Evolutionary conservation across 495 filamentous ascomycete species (phyloP), one percentile per base, ranked within the genome.

Genomic region (Lichenothelia convexa): DNA sequence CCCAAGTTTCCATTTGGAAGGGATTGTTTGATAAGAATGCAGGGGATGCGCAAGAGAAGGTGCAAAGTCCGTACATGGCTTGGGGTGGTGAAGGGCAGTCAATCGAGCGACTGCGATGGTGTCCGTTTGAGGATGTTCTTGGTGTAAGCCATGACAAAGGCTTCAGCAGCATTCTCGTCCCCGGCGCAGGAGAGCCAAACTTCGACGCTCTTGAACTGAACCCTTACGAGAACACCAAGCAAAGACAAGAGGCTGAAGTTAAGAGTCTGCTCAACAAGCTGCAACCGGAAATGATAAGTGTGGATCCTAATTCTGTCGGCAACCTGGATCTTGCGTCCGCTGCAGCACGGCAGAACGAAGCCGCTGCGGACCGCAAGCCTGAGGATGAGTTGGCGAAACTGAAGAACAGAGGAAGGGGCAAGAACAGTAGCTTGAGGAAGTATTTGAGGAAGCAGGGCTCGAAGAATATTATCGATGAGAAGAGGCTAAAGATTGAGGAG

Each of bases 141-240:
- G 91, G 87, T 9, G 64, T 92, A 17, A 71, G 73, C 1, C 91
- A 94, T 61, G 64, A 78, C 50, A 60, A 78, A 42, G 91, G 89
- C 2, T 94, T 94, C 59, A 77, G 76, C 30, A 86, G 78, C 36
- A 65, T 95, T 34, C 68, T 95, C 49, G 71, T 94, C 16, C 89
- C 89, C 19, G 89, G 89, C 18, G 81, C 89, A 13, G 89, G 89
- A 38, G 89, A 97, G 58, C 78, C 89, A 33, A 95, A 95, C 66
- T 94, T 82, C 56, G 89, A 97, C 57, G 78, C 84, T 2, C 64
- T 92, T 9, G 91, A 95, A 54, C 62, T 74, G 38, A 97, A 97
- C 59, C 89, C 91, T n/a, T 94, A 89, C 67, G 91, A 95, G 57
- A 93, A 77, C 40, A 71, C 68, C 39, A 87, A 91, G 54, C 82